These are phyloP conservation scores for Ulvella scutata DNA, from an alignment of 139 green algal genomes.

Conservation along the genomic window DNA sequence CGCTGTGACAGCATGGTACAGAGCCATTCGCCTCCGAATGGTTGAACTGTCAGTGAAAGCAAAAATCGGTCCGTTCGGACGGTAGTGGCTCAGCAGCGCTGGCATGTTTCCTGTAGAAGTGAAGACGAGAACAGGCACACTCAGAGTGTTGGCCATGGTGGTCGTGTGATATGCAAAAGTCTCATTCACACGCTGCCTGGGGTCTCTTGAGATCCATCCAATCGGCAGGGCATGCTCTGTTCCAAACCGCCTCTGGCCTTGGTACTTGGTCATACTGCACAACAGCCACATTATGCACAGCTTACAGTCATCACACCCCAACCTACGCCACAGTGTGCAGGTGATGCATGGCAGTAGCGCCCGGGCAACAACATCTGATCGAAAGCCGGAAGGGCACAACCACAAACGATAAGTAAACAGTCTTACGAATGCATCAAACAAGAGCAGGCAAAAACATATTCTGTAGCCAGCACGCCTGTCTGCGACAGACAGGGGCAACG, in stretches of 20 bases:
- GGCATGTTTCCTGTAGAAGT: slow-evolving; percentile 58
- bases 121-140: slow-evolving; percentile 37
- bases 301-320: background rate
- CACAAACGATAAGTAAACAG: too few relatives aligned
- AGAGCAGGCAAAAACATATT: too few relatives aligned
- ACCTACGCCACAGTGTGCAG: background rate
- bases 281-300: background rate
- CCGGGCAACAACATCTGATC: too few relatives aligned
- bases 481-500: too few relatives aligned
- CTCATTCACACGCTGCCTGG: slow-evolving; percentile 4
- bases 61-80: slow-evolving; percentile 59
- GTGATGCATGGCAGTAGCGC: background rate
- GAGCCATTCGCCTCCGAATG: slow-evolving; percentile 41
- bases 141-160: slow-evolving; percentile 81
- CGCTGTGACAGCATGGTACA: slow-evolving; percentile 62
- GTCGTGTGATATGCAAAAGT: slow-evolving; percentile 69
- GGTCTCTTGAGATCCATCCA: slow-evolving; percentile 41
- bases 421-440: too few relatives aligned
- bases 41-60: slow-evolving; percentile 57
- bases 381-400: too few relatives aligned
- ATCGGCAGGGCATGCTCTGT: slow-evolving; percentile 44
- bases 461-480: too few relatives aligned
- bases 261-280: slow-evolving; percentile 6
- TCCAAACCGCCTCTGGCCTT: slow-evolving; percentile 44
- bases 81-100: slow-evolving; percentile 66